Evolutionary conservation across 352 stramenopile genomes (phyloP).

Genomic region (Globisporangium perplexum): DNA sequence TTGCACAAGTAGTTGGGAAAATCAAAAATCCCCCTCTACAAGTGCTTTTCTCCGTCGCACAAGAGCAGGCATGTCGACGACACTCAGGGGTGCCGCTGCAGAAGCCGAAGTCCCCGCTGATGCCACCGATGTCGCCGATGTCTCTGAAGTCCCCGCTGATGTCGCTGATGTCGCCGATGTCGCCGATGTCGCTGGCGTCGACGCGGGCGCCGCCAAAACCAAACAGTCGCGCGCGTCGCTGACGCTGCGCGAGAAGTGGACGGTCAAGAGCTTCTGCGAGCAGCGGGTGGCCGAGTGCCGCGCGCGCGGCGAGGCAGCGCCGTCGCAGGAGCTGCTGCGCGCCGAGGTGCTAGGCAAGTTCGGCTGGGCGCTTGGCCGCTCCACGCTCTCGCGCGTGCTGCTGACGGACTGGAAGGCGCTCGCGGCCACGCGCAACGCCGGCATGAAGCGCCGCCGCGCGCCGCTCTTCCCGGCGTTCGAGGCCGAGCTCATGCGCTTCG

Average conservation of each 20-base stretch:
- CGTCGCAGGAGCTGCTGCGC: constrained; percentile 56
- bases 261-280: constrained; percentile 77
- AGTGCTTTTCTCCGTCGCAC: neutral
- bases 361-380: constrained; percentile 58
- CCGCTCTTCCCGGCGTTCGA: constrained; percentile 69
- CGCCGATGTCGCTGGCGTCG: too few species aligned
- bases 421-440: constrained; percentile 44
- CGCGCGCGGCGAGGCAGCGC: constrained; percentile 38
- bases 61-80: neutral
- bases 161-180: neutral
- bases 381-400: constrained; percentile 74
- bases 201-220: too few species aligned
- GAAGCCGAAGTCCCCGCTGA: neutral
- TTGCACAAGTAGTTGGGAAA: too few species aligned
- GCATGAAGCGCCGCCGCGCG: constrained; percentile 73
- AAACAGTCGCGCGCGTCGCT: constrained; percentile 34
- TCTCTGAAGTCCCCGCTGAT: too few species aligned
- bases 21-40: too few species aligned
- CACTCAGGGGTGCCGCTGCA: too few species aligned
- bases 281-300: constrained; percentile 56
- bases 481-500: constrained; percentile 52
- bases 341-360: constrained; percentile 47
- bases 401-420: constrained; percentile 58
- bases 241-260: constrained; percentile 63
- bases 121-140: neutral